Conservation (phyloP, 2,329 filamentous ascomycete genomes). For the Epichloe gansuensis region DNA sequence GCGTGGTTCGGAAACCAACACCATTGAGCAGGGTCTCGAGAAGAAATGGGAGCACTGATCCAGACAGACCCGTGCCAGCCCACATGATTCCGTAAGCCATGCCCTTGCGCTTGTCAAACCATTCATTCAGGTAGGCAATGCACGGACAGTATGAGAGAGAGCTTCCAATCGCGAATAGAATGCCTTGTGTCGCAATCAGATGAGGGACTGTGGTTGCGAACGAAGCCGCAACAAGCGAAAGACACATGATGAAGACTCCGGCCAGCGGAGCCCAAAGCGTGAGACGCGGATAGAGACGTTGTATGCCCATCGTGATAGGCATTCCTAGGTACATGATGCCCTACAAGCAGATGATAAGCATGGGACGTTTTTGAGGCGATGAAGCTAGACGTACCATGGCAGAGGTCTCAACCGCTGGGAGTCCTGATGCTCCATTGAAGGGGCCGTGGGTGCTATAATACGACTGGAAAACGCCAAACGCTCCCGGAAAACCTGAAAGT, state of each 20-base stretch:
- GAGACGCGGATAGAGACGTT: slow-evolving; percentile 26
- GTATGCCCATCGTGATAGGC: slow-evolving; percentile 33
- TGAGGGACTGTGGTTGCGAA: slow-evolving; percentile 36
- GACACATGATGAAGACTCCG: slow-evolving; percentile 33
- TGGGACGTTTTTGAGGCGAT: neutral
- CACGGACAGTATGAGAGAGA: slow-evolving; percentile 37
- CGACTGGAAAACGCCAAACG: slow-evolving; percentile 55
- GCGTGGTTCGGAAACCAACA: slow-evolving; percentile 30
- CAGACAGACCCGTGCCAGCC: slow-evolving; percentile 33
- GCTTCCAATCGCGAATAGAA: slow-evolving; percentile 43
- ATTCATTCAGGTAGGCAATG: slow-evolving; percentile 43
- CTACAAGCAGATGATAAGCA: slow-evolving; percentile 9
- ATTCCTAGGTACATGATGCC: slow-evolving; percentile 38
- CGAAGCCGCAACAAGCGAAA: slow-evolving; percentile 34
- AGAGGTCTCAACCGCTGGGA: slow-evolving; percentile 48
- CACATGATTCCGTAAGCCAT: slow-evolving; percentile 46
- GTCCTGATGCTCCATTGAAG: slow-evolving; percentile 36
- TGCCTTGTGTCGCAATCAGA: slow-evolving; percentile 43
- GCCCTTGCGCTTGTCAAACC: slow-evolving; percentile 39
- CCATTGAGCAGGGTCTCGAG: slow-evolving; percentile 32
- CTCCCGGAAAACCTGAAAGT: slow-evolving; percentile 44
- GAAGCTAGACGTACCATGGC: slow-evolving; percentile 29
- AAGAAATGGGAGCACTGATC: slow-evolving; percentile 31
- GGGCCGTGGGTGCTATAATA: slow-evolving; percentile 47
- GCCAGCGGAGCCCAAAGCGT: slow-evolving; percentile 25